Conservation (phyloP, 495 filamentous ascomycete genomes). For the Usnea hakonensis region DNA sequence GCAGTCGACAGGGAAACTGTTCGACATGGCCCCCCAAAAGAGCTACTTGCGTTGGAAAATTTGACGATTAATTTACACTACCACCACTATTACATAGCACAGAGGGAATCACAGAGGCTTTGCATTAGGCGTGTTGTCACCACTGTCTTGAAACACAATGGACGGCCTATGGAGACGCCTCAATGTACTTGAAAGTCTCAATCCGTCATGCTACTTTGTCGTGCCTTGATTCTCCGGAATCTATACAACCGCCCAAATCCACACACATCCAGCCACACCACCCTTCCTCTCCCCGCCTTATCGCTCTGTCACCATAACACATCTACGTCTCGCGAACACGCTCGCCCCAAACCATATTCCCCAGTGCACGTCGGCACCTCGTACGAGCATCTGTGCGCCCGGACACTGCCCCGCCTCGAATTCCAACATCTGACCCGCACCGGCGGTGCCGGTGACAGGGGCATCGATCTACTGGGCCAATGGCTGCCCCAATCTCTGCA, state of each 20-base stretch:
- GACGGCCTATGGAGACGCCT: neutral
- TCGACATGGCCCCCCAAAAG: neutral
- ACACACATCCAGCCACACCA: neutral
- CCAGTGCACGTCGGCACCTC: constrained; percentile 42
- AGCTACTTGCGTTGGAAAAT: neutral
- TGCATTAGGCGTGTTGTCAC: neutral
- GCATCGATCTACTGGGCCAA: constrained; percentile 76
- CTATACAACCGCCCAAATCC: neutral
- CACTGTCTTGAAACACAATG: neutral
- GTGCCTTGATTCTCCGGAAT: neutral
- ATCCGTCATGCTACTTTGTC: neutral
- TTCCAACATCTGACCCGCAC: constrained; percentile 59
- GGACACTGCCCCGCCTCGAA: constrained; percentile 51
- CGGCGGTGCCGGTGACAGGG: constrained; percentile 66
- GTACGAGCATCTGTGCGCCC: constrained; percentile 68
- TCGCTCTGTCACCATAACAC: constrained; percentile 57
- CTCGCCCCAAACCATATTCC: constrained; percentile 38
- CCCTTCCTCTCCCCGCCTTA: constrained; percentile 36
- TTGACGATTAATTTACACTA: too few species aligned
- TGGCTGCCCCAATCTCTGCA: constrained; percentile 57
- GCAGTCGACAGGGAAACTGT: neutral
- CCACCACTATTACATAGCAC: neutral
- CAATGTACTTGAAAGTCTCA: neutral
- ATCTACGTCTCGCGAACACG: constrained; percentile 64
- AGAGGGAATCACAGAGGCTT: neutral